Evolutionary conservation across 1,284 basidiomycete genomes (phyloP), one percentile per base, ranked within the genome.

Genomic region (Puccinia triticina): DNA sequence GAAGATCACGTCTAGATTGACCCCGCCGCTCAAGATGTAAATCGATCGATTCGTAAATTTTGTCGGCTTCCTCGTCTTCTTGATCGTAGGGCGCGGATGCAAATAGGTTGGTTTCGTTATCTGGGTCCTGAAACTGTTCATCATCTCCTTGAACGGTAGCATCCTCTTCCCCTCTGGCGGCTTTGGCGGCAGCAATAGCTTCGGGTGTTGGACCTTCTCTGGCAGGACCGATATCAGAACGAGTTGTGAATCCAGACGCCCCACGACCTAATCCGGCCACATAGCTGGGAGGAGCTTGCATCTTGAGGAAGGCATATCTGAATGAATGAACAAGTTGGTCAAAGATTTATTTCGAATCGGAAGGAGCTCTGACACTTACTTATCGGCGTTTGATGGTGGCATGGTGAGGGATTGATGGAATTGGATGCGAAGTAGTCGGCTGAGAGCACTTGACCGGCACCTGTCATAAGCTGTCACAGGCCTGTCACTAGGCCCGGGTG

Each of bases 171-270:
- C 84, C 89, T 90, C 75, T 82, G 3, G 92, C 92, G 87, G 94
- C 92, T 0, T 74, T 74, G 10, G 72, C 73, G 23, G 76, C 84
- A 29, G 82, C 83, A 21, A 75, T 76, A 32, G 83, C 84, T 75
- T 84, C 83, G 43, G 94, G 94, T 21, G 93, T 93, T 0, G 95
- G 94, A 0, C 94, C 94, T 87, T 97, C 95, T 87, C 97, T 90
- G 4, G 96, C 96, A 71, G 96, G 97, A 87, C 96, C 96, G 84
- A 99, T 99, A 91, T 99, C 96, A 71, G 95, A 97, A 77, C 96
- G 93, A 11, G 96, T 99, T 0, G 96, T 99, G 88, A 99, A 99
- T 83, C 96, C 97, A 76, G 95, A 97, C 75, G 96, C 96, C 50
- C 94, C 95, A 90, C 95, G 91, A 88, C 95, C 95, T 59, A 97